Evolutionary conservation across 176 grass and related monocot species (phyloP).

Genomic region (Zoysia pacifica): DNA sequence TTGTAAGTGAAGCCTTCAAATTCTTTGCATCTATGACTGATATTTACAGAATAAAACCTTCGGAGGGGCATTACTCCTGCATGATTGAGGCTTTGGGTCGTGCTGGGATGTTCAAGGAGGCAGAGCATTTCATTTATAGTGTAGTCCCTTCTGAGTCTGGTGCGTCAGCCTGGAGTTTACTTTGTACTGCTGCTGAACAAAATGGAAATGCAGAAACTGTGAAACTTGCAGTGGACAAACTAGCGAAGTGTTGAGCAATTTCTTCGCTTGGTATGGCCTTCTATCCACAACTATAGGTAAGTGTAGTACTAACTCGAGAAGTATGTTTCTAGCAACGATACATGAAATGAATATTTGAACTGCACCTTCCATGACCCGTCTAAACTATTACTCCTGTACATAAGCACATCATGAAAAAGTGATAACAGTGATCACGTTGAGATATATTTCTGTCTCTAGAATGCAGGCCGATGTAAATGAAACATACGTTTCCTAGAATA

Average conservation of each 20-base stretch:
- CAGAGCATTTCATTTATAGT: slow-evolving; percentile 63
- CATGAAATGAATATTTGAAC: slow-evolving; percentile 21
- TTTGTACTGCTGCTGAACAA: slow-evolving; percentile 41
- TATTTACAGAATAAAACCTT: slow-evolving; percentile 53
- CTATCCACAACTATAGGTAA: not conserved
- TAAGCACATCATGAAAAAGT: too few relatives aligned
- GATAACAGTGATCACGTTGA: too few relatives aligned
- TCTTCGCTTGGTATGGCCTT: not conserved
- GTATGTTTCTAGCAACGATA: not conserved
- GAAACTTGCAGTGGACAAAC: slow-evolving; percentile 43
- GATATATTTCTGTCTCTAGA: too few relatives aligned
- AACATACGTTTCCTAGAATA: too few relatives aligned
- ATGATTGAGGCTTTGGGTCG: slow-evolving; percentile 56
- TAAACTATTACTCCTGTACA: too few relatives aligned
- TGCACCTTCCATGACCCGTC: not conserved
- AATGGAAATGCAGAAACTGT: slow-evolving; percentile 35
- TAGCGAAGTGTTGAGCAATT: slow-evolving; percentile 35
- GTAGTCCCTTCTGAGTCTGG: slow-evolving; percentile 48
- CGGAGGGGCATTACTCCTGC: slow-evolving; percentile 44
- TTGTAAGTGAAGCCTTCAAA: slow-evolving; percentile 54
- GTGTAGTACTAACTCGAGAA: not conserved
- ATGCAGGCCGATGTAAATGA: too few relatives aligned
- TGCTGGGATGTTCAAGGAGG: slow-evolving; percentile 68
- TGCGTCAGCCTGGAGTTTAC: slow-evolving; percentile 47
- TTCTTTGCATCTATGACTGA: slow-evolving; percentile 61